Conservation (phyloP, 257 asterid species). For the Nicotiana knightiana region DNA sequence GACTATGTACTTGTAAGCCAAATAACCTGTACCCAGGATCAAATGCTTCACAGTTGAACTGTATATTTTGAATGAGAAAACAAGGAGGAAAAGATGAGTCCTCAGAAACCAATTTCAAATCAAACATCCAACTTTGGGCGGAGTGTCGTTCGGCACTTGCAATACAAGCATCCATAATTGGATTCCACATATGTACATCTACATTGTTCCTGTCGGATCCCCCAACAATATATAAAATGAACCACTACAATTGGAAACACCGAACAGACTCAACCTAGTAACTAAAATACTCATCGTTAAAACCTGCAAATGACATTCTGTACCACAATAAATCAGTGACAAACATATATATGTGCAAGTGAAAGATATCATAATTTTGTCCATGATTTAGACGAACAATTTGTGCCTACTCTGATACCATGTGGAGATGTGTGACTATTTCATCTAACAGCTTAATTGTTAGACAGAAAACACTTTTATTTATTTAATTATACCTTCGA, state of each 20-base stretch:
- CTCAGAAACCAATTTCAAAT: slow-evolving; percentile 19
- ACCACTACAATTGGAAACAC: not conserved
- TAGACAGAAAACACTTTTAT: too few species aligned
- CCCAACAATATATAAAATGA: not conserved
- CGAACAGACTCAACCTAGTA: not conserved
- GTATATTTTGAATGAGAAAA: not conserved
- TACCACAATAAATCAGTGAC: not conserved
- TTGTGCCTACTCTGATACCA: too few species aligned
- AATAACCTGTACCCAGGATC: not conserved
- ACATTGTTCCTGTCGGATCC: not conserved
- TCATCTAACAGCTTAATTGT: too few species aligned
- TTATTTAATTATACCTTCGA: too few species aligned
- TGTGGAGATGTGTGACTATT: too few species aligned
- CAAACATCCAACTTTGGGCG: slow-evolving; percentile 15
- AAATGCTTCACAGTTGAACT: not conserved
- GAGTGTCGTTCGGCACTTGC: slow-evolving; percentile 22
- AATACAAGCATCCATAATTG: slow-evolving; percentile 17
- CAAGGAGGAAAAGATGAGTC: not conserved
- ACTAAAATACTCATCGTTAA: not conserved
- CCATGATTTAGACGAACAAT: too few species aligned
- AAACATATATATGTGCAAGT: not conserved
- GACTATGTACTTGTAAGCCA: not conserved
- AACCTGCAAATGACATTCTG: not conserved
- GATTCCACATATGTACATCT: not conserved
- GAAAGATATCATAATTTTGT: not conserved